Evolutionary conservation across 495 filamentous ascomycete species (phyloP).

Genomic region (Mytilinidion resinicola): DNA sequence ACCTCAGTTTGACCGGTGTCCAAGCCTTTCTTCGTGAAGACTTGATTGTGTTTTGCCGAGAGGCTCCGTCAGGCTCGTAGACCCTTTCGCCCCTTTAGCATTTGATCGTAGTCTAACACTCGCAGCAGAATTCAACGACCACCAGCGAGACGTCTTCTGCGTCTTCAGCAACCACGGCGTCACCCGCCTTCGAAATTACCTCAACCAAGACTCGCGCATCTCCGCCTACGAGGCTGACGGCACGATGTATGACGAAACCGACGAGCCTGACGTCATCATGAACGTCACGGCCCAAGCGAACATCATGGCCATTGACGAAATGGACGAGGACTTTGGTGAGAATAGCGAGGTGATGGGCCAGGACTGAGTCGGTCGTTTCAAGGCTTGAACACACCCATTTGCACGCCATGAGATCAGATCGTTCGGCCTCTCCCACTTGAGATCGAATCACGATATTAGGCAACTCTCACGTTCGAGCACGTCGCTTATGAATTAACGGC

Average conservation of each 20-base stretch:
- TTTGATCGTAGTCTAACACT: conserved; percentile 22
- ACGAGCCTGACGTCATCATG: conserved; percentile 23
- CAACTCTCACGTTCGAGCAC: too few relatives aligned
- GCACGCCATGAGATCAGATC: too few relatives aligned
- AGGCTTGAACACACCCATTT: too few relatives aligned
- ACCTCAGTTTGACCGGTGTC: conserved; percentile 94
- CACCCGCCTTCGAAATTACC: conserved; percentile 61
- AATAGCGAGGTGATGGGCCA: conserved; percentile 37
- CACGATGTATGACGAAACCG: conserved; percentile 25
- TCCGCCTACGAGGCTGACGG: conserved; percentile 14
- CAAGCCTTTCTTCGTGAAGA: conserved; percentile 71
- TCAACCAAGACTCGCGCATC: conserved; percentile 50
- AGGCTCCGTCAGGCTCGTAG: conserved; percentile 65
- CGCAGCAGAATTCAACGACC: conserved; percentile 77
- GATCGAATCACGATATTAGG: too few relatives aligned
- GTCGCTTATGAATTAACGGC: too few relatives aligned
- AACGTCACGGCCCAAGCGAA: conserved; percentile 36
- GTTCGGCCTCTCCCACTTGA: too few relatives aligned
- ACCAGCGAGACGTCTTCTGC: conserved; percentile 92
- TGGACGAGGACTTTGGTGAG: conserved; percentile 37
- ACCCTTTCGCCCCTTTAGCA: not conserved
- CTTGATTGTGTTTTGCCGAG: conserved; percentile 74
- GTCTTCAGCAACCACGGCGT: conserved; percentile 93
- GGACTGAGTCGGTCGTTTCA: not conserved
- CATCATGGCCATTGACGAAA: conserved; percentile 35